Evolutionary conservation across 257 asterid species (phyloP).

Genomic region (Lithospermum erythrorhizon): DNA sequence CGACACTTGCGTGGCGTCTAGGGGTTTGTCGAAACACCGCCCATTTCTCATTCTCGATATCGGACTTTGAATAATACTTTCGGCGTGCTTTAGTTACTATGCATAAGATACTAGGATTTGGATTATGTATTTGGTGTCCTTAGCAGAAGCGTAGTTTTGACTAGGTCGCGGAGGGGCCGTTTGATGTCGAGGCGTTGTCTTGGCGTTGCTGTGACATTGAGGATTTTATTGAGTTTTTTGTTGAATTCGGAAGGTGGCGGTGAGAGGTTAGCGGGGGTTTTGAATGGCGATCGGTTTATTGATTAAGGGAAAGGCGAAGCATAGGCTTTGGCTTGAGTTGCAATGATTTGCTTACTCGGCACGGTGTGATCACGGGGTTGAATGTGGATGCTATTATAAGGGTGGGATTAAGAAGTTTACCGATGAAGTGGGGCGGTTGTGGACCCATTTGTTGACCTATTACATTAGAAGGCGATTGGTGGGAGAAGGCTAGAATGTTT

Average conservation of each 20-base stretch:
- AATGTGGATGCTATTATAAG: slow-evolving; percentile 94
- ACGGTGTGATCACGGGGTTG: slow-evolving; percentile 71
- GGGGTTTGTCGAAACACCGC: slow-evolving; percentile 62
- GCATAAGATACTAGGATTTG: slow-evolving; percentile 97
- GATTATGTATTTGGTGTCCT: slow-evolving; percentile 60
- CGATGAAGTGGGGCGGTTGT: slow-evolving; percentile 90
- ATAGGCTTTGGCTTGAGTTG: slow-evolving; percentile 81
- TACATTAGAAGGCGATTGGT: slow-evolving; percentile 77
- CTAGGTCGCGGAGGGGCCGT: slow-evolving; percentile 57
- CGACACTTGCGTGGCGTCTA: slow-evolving; percentile 89
- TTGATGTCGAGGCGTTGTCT: slow-evolving; percentile 81
- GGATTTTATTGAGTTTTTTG: slow-evolving; percentile 90
- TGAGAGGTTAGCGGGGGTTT: slow-evolving; percentile 80
- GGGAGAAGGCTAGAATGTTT: slow-evolving; percentile 81
- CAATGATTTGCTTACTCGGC: slow-evolving; percentile 86
- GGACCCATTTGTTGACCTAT: slow-evolving; percentile 92
- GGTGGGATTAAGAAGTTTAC: slow-evolving; percentile 93
- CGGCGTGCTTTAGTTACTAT: slow-evolving; percentile 80
- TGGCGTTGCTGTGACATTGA: slow-evolving; percentile 85
- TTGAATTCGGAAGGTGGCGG: slow-evolving; percentile 73
- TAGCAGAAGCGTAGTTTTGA: slow-evolving; percentile 69
- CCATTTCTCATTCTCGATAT: slow-evolving; percentile 47
- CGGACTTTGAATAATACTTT: slow-evolving; percentile 77
- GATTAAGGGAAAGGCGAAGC: slow-evolving; percentile 84
- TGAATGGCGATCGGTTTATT: slow-evolving; percentile 71